Base-by-base conservation (phyloP, 129 eudicot genomes). In the Flaveria ramosissima region DNA sequence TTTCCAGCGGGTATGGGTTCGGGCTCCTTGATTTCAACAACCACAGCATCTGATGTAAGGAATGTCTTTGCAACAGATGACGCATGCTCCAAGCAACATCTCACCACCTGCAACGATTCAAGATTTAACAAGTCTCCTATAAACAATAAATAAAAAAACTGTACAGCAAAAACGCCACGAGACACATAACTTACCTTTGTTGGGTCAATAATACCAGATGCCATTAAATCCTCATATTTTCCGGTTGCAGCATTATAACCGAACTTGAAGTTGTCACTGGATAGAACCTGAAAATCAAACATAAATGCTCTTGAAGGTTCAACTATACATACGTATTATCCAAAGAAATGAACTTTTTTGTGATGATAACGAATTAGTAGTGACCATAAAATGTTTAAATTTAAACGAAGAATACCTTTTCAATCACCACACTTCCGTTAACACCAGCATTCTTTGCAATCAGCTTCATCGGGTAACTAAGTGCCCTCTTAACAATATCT, bases 41-140 rank as follows among this genome's bases (percentile, higher is more conserved):
- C 96, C 64, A 89, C 89, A 0, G 96, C 91, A 78, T 89, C 91
- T 26, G 96, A 86, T 62, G 96, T 79, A 21, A 72, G 83, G 77
- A 83, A 83, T 21, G 87, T 83, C 59, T 79, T 83, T 36, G 87
- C 87, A 32, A 78, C 82, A 0, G 82, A 78, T 59, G 82, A 78
- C 26, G 87, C 84, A 53, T 83, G 84, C 74, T 83, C 87, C 81
- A 83, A 74, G 64, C 87, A 83, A 75, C 87, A 83, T 69, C 87
- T 83, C 74, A 83, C 87, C 77, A 83, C 83, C 83, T 78, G 41
- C 50, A 42, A 9, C 61, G 6, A 43, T 56, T 61, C 50, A 39
- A 41, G 32, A 41, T 63, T 26, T 3, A 23, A 43, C 12, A 74
- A 30, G 36, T 11, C 23, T 20, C 23, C 4, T 39, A 30, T 30